phyloP scores from a whole-genome alignment of 75 land plant species.

The Azolla pinnata region DNA sequence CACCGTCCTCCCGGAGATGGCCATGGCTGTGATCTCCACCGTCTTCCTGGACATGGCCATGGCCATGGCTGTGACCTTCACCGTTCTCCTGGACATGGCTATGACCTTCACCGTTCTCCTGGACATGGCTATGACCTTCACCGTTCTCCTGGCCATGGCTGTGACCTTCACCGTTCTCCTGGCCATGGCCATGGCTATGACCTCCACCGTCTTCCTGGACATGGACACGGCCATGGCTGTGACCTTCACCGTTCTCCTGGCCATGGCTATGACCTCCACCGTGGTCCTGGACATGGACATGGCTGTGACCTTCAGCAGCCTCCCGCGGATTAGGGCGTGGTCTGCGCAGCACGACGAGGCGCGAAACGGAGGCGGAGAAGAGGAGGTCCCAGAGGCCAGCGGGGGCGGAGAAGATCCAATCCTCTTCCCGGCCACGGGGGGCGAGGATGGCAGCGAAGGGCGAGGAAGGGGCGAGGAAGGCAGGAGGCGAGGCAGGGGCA shows the following conservation, averaged over 20 bases:
- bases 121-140: background rate
- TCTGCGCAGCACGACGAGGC: slow-evolving; percentile 38
- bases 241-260: no score
- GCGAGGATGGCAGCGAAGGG: slow-evolving; percentile 56
- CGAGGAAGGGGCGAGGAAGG: background rate
- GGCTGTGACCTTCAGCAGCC: background rate
- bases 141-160: background rate
- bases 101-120: background rate
- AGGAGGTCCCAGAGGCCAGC: slow-evolving; percentile 62
- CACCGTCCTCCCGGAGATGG: background rate
- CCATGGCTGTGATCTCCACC: background rate
- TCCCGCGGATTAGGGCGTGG: background rate
- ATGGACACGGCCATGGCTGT: no score
- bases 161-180: no score
- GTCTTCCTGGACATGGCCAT: background rate
- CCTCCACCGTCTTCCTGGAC: no score
- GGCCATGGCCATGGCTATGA: background rate
- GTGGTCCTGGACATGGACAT: background rate
- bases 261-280: background rate
- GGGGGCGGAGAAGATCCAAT: slow-evolving; percentile 74
- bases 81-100: background rate
- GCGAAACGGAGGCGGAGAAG: slow-evolving; percentile 24
- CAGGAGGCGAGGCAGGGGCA: slow-evolving; percentile 21
- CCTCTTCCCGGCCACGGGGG: slow-evolving; percentile 44
- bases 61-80: background rate